These are phyloP conservation scores for Akanthomyces lecanii DNA, from an alignment of 2,329 filamentous ascomycete species.

Conservation along the genomic window DNA sequence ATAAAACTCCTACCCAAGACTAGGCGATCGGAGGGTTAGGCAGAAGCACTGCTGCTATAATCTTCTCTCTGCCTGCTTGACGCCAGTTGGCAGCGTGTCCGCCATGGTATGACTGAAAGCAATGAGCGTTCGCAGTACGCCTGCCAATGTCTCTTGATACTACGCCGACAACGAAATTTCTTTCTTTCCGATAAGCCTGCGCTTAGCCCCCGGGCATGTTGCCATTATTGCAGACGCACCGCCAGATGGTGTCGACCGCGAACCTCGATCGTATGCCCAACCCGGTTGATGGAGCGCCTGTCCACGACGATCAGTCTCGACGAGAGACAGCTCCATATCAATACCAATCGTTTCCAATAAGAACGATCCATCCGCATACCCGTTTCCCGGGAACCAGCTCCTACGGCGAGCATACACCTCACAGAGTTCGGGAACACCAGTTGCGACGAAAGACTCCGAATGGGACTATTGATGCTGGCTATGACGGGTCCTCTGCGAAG, in stretches of 20 bases:
- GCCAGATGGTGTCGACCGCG: conserved; percentile 43
- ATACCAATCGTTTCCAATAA: conserved; percentile 21
- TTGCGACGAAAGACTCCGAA: conserved; percentile 88
- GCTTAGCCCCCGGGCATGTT: conserved; percentile 38
- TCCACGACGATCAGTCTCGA: conserved; percentile 25
- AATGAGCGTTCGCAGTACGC: conserved; percentile 16
- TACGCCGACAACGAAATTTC: neutral
- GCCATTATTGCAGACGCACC: conserved; percentile 49
- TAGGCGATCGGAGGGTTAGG: neutral
- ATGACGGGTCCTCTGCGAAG: conserved; percentile 77
- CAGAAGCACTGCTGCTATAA: neutral
- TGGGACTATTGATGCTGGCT: conserved; percentile 87
- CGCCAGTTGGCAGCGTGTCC: conserved; percentile 10
- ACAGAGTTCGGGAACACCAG: conserved; percentile 59
- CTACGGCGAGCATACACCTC: conserved; percentile 24
- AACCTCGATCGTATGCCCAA: conserved; percentile 33
- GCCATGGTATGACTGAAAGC: conserved; percentile 17
- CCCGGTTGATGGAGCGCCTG: conserved; percentile 10
- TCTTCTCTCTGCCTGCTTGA: conserved; percentile 4
- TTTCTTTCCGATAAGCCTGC: conserved; percentile 19
- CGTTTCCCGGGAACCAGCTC: neutral
- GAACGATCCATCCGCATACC: conserved; percentile 17
- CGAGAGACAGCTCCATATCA: conserved; percentile 26
- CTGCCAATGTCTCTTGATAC: conserved; percentile 18
- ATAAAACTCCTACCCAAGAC: neutral